Evolutionary conservation across 768 basidiomycete species (phyloP), one percentile per base, ranked within the genome.

Genomic region (Austroboletus eburneus): DNA sequence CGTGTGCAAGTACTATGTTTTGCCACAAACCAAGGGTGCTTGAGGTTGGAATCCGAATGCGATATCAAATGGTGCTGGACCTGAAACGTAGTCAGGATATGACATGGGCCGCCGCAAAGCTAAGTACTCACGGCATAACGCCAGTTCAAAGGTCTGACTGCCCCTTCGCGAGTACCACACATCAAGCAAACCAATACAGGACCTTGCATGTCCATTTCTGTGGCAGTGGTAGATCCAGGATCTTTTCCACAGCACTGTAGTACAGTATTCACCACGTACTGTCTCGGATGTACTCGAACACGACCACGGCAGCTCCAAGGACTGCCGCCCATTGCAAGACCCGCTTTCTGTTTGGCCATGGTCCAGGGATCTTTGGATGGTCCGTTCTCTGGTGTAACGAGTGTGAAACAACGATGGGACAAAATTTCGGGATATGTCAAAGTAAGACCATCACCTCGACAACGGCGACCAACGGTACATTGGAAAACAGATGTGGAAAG

Each of bases 401-500:
- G 30, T 6, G 52, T 55, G 33, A 65, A 65, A 51, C 62, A 63
- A 4, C 60, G 61, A 45, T 63, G 62, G 32, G 50, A 63, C 39
- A 63, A 46, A 39, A 63, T 54, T 20, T 63, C 62, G 9, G 60
- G 63, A 43, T 63, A 63, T 1, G 45, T 9, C 41, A 63, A 36
- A 9, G 50, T 25, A 29, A 45, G 53, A 25, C 43, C 52, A 48
- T 48, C 43, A 25, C 30, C 17, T 33, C 47, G 52, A 47, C 61
- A 57, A 12, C 42, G 42, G 18, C 38, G 45, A 22, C 51, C 43
- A 38, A 43, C 23, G 8, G 43, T 57, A 23, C 63, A 65, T 3
- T 43, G 45, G 29, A 65, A 65, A 33, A 65, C 44, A 25, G 63
- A 66, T 2, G 61, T 50, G 21, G 65, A 61, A 42, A 65, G 61